These are phyloP conservation scores for Leptographium lundbergii DNA, from an alignment of 2,329 filamentous ascomycete species.

Conservation along the genomic window DNA sequence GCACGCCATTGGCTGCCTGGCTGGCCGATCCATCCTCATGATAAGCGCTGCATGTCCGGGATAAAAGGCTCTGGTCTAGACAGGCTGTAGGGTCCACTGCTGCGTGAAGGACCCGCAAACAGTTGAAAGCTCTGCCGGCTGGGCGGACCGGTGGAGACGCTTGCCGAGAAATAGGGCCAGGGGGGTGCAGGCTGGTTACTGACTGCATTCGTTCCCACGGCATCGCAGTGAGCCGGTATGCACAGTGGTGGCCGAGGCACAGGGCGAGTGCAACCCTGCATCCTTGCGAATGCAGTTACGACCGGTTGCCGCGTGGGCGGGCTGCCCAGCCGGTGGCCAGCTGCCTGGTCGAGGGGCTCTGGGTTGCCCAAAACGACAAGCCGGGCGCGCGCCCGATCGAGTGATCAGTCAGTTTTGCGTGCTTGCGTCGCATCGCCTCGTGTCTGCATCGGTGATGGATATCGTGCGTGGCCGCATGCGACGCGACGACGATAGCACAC, in stretches of 20 bases:
- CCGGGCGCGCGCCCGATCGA: not conserved
- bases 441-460: not conserved
- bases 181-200: not conserved
- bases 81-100: not conserved
- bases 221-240: too few relatives aligned
- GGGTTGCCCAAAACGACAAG: not conserved
- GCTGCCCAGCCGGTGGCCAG: not conserved
- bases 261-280: too few relatives aligned
- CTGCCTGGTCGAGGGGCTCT: not conserved
- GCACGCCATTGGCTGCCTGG: too few relatives aligned
- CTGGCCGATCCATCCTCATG: not conserved
- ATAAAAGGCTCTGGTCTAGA: not conserved
- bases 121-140: not conserved
- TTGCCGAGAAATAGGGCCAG: not conserved
- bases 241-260: not conserved
- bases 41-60: not conserved
- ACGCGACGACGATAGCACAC: not conserved
- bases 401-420: not conserved
- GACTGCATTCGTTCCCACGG: too few relatives aligned
- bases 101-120: not conserved
- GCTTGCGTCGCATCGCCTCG: not conserved
- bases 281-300: too few relatives aligned
- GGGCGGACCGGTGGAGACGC: not conserved
- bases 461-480: not conserved
- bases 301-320: not conserved